Conservation (phyloP, 345 rosid species). For the Cardamine chenopodiifolia region DNA sequence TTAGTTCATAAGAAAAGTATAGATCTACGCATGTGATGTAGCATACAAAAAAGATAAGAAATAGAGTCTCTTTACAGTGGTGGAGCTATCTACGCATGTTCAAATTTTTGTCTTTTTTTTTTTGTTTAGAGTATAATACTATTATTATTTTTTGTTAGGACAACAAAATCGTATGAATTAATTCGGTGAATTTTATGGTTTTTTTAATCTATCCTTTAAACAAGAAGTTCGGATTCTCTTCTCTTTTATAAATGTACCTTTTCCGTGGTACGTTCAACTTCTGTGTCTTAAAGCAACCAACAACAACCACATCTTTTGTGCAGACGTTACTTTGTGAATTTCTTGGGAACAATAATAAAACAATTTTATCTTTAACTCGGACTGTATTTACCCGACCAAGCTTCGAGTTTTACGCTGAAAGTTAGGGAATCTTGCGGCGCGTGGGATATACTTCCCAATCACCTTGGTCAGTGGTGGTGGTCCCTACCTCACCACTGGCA, state of each 20-base stretch:
- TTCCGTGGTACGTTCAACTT: conserved; percentile 44
- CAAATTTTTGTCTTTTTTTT: not conserved
- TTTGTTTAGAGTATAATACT: not conserved
- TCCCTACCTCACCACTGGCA: conserved; percentile 30
- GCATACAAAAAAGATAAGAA: conserved; percentile 22
- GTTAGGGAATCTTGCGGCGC: conserved; percentile 27
- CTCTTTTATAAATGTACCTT: conserved; percentile 16
- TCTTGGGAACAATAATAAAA: conserved; percentile 10
- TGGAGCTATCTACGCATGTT: conserved; percentile 36
- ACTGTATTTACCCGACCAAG: not conserved
- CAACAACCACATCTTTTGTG: conserved; percentile 22
- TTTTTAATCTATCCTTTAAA: conserved; percentile 11
- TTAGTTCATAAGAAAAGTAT: conserved; percentile 26
- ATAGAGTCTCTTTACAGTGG: conserved; percentile 20
- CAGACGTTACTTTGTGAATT: conserved; percentile 33
- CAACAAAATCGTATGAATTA: not conserved
- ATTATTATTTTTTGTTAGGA: not conserved
- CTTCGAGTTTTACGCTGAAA: conserved; percentile 23
- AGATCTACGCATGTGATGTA: conserved; percentile 39
- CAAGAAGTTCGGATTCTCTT: conserved; percentile 15
- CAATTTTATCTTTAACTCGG: not conserved
- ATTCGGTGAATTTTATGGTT: not conserved
- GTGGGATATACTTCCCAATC: conserved; percentile 5
- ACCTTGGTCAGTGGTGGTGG: conserved; percentile 26
- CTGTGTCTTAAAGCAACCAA: conserved; percentile 22